Percentiles rank a stretch among this genome's conserved stretches.
phyloP scores from a whole-genome alignment of 2,329 filamentous ascomycete genomes.

The Cordyceps cicadae region DNA sequence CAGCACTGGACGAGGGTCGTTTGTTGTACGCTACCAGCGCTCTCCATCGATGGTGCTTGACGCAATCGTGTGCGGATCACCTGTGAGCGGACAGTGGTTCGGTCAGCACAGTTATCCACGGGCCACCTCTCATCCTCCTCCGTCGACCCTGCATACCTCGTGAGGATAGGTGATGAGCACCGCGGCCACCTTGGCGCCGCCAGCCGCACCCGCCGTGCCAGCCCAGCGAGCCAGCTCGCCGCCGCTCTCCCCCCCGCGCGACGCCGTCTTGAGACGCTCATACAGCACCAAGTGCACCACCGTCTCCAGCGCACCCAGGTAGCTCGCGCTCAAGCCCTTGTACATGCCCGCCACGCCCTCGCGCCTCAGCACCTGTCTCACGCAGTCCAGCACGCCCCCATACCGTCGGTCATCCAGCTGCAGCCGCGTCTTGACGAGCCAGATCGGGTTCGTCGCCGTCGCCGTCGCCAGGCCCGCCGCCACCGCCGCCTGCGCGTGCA shows the following conservation, averaged over 20 bases:
- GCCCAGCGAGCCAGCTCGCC: conserved; percentile 50
- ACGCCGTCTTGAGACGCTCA: conserved; percentile 72
- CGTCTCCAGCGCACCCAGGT: conserved; percentile 81
- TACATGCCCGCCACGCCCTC: conserved; percentile 79
- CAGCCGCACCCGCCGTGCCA: conserved; percentile 67
- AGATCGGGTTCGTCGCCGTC: conserved; percentile 91
- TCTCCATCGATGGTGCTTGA: conserved; percentile 67
- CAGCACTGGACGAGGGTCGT: conserved; percentile 85
- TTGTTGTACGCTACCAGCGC: conserved; percentile 68
- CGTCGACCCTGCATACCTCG: conserved; percentile 47
- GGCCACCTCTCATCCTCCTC: not conserved
- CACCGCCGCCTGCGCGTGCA: conserved; percentile 70
- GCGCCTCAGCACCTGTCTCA: conserved; percentile 67
- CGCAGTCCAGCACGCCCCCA: conserved; percentile 79
- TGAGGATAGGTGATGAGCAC: conserved; percentile 84
- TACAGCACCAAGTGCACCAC: conserved; percentile 92
- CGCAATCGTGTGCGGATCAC: conserved; percentile 79
- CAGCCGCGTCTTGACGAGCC: conserved; percentile 88
- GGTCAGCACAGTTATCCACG: conserved; percentile 1
- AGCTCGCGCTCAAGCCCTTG: conserved; percentile 82
- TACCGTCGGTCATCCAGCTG: conserved; percentile 79
- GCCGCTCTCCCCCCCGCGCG: conserved; percentile 45
- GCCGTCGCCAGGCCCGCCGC: conserved; percentile 76
- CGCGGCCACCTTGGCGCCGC: conserved; percentile 77
- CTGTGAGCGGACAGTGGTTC: conserved; percentile 27